Percentiles rank a stretch among this genome's conserved stretches.
Evolutionary conservation across 2,329 filamentous ascomycete genomes (phyloP).

Genomic region (Colletotrichum navitas): DNA sequence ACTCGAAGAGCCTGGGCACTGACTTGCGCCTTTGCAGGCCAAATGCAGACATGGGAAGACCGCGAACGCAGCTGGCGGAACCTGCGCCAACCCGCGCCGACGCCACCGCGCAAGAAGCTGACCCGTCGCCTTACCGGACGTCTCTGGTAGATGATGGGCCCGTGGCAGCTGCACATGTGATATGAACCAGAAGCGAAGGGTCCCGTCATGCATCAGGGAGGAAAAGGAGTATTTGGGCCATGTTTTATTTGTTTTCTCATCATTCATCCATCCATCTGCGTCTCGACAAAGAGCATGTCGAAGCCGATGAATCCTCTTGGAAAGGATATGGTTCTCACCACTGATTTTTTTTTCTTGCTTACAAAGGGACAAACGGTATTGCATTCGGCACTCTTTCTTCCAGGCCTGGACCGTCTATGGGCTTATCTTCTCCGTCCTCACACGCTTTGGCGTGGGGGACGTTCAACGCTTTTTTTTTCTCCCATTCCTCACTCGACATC

Average conservation of each 20-base stretch:
- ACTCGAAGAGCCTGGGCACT: background rate
- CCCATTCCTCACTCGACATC: background rate
- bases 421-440: background rate
- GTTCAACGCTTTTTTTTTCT: background rate
- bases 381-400: constrained; percentile 4
- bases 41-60: constrained; percentile 64
- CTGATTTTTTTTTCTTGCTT: background rate
- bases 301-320: constrained; percentile 29
- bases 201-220: constrained; percentile 34
- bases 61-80: constrained; percentile 63
- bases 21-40: constrained; percentile 53
- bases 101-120: constrained; percentile 52
- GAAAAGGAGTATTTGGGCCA: constrained; percentile 32
- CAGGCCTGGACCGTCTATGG: background rate
- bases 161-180: constrained; percentile 10
- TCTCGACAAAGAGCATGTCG: constrained; percentile 34
- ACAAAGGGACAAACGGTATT: background rate
- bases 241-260: background rate
- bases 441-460: background rate
- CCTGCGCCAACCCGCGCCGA: constrained; percentile 56
- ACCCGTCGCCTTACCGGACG: constrained; percentile 56
- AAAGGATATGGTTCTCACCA: constrained; percentile 15
- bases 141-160: constrained; percentile 37
- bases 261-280: constrained; percentile 32
- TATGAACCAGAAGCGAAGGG: constrained; percentile 26